Base-by-base conservation (phyloP, 805 yeast genomes). In the Jamesozyma jinghongensis region DNA sequence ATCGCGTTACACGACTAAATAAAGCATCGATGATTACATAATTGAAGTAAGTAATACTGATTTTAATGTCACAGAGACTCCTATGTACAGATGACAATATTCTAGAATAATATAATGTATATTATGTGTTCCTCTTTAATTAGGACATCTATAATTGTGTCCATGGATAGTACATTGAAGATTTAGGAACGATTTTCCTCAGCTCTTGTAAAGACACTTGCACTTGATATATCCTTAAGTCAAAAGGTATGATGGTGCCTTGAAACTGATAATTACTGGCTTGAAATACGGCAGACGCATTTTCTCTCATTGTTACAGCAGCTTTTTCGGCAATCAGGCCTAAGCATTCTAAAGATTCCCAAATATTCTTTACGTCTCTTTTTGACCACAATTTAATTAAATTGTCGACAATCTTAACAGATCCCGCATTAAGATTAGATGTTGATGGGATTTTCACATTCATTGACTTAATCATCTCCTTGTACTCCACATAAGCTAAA, bases 401-500 rank as follows among this genome's bases (percentile, higher is more conserved):
- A 37, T 60, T 59, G 34, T 68, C 75, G 3, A 55, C 31, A 12
- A 50, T 43, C 13, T 63, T 4, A 67, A 56, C 5, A 63, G 56
- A 8, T 2, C 28, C 26, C 10, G 34, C 25, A 62, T 54, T 19
- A 49, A 45, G 41, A 36, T 40, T n/a, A 6, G 59, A 51, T 40
- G 65, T 40, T 40, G 62, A 48, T 11, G 71, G 65, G 3, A 61
- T 58, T 36, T 62, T 58, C 19, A 67, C 54, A 41, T 74, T 71
- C 42, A 68, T 59, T 0, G 54, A 46, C 40, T 72, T 70, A 34
- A 77, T 67, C 68, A 79, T 70, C 2, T 63, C 66, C n/a, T 56
- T 53, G 59, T 85, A 90, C 57, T 90, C 97, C 26, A 77, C 79
- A 57, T 79, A 81, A 0, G 80, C 82, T 43, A 86, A 62, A 49